These are phyloP conservation scores for Fusarium sp. DNA, from an alignment of 2,329 filamentous ascomycete species.

Conservation along the genomic window DNA sequence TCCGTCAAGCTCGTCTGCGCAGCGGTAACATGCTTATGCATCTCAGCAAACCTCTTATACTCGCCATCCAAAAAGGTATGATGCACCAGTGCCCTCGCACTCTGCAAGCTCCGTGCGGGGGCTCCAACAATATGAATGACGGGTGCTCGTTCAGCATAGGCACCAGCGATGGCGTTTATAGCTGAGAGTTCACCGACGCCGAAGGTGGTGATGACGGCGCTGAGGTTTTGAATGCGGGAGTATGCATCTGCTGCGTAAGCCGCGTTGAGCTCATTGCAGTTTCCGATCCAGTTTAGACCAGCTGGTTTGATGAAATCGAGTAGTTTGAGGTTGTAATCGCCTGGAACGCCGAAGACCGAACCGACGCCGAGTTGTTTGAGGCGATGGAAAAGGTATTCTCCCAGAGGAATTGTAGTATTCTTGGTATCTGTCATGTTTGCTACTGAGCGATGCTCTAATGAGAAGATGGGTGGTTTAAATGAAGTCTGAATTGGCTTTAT, in stretches of 20 bases:
- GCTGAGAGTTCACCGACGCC: slow-evolving; percentile 24
- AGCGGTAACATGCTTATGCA: slow-evolving; percentile 22
- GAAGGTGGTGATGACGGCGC: slow-evolving; percentile 15
- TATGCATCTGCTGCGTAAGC: slow-evolving; percentile 20
- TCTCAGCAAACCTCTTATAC: slow-evolving; percentile 14
- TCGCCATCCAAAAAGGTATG: slow-evolving; percentile 24
- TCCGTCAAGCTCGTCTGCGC: slow-evolving; percentile 14
- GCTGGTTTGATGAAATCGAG: slow-evolving; percentile 18
- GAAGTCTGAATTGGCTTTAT: neutral
- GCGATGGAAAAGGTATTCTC: slow-evolving; percentile 16
- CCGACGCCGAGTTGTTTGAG: slow-evolving; percentile 19
- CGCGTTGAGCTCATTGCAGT: slow-evolving; percentile 24
- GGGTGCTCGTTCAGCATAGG: slow-evolving; percentile 13
- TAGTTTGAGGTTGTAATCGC: slow-evolving; percentile 26
- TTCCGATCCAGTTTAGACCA: slow-evolving; percentile 19
- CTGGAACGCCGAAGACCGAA: slow-evolving; percentile 22
- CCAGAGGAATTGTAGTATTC: slow-evolving; percentile 1
- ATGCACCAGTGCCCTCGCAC: neutral
- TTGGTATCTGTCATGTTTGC: neutral
- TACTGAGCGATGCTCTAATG: neutral
- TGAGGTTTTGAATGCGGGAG: slow-evolving; percentile 8
- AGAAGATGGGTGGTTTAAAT: no score
- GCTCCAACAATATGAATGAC: slow-evolving; percentile 19
- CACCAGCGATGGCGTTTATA: slow-evolving; percentile 17
- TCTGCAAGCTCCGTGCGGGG: neutral